Evolutionary conservation across 805 yeast genomes (phyloP), one percentile per base, ranked within the genome.

Genomic region (Ogataea minuta): DNA sequence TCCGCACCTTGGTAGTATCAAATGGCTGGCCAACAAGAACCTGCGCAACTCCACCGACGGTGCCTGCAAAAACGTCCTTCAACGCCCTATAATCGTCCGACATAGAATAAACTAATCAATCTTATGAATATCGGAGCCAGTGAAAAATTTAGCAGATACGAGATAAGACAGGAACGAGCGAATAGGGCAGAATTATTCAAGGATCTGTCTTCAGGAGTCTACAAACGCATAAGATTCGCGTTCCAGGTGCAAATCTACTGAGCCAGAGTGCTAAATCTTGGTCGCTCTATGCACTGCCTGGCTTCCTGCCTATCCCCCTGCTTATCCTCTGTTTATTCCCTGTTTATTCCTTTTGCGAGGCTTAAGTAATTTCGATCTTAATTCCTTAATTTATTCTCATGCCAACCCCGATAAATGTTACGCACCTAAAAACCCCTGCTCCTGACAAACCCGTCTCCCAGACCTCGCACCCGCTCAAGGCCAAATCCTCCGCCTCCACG

Each of bases 11-110:
- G 31, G 93, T 86, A 8, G 96, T 86, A 60, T 90, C 98, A 56
- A 91, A 91, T 6, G 98, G 97, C 64, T 93, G 98, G 16, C 99
- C 99, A 10, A 84, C 85, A 23, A 93, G 67, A 6, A 93, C 98
- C 65, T 93, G 99, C 6, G 97, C 91, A 19, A 93, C 78, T 38
- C 99, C 99, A 41, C 98, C 98, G 51, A 83, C 73, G 12, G 97
- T 91, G 14, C 99, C 99, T 4, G 95, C 95, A 39, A 85, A 64
- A 34, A 89, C 74, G 60, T 90, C 96, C 54, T 88, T 88, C 23
- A 72, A 48, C 9, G 87, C 87, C 29, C 77, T 58, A 39, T 50
- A 51, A 10, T 37, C 41, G 41, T 37, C 41, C 25, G 31, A 25
- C 40, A 36, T 36, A 6, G 12, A 13, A 21, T n/a, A 6, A n/a